phyloP scores from a whole-genome alignment of 2,329 filamentous ascomycete species.

The Beauveria australis region DNA sequence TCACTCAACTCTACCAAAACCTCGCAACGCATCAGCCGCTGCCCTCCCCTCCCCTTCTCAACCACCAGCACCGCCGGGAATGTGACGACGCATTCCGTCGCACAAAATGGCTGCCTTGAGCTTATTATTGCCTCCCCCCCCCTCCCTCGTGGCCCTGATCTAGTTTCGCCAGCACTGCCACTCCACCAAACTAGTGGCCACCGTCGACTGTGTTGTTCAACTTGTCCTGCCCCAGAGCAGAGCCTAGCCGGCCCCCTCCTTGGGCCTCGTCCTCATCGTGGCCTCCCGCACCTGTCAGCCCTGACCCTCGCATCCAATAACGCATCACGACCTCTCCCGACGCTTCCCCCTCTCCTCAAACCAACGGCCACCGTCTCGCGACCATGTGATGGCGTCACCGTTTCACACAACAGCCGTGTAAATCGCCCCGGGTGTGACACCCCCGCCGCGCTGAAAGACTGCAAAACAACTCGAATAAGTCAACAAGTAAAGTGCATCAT shows the following conservation, averaged over 20 bases:
- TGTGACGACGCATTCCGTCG: constrained; percentile 2
- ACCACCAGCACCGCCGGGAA: background rate
- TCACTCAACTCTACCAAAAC: background rate
- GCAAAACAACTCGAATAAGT: background rate
- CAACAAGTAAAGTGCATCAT: background rate
- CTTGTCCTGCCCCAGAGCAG: background rate
- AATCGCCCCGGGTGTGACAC: background rate
- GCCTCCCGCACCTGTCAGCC: background rate
- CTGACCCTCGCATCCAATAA: background rate
- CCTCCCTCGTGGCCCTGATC: background rate
- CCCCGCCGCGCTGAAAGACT: background rate
- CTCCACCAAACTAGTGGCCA: constrained; percentile 7
- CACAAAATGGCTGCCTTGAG: constrained; percentile 4
- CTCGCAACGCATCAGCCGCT: background rate
- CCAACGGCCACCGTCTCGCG: background rate
- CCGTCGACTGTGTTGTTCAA: background rate
- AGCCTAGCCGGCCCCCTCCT: background rate
- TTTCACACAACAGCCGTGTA: background rate
- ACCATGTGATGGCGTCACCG: constrained; percentile 8
- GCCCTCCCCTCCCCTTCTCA: background rate
- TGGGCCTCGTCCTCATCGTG: background rate
- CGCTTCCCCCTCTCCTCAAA: background rate
- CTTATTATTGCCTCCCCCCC: background rate
- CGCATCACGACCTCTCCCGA: background rate
- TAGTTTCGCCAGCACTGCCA: constrained; percentile 7